Conservation (phyloP, 495 filamentous ascomycete genomes). For the Pseudevernia furfuracea region DNA sequence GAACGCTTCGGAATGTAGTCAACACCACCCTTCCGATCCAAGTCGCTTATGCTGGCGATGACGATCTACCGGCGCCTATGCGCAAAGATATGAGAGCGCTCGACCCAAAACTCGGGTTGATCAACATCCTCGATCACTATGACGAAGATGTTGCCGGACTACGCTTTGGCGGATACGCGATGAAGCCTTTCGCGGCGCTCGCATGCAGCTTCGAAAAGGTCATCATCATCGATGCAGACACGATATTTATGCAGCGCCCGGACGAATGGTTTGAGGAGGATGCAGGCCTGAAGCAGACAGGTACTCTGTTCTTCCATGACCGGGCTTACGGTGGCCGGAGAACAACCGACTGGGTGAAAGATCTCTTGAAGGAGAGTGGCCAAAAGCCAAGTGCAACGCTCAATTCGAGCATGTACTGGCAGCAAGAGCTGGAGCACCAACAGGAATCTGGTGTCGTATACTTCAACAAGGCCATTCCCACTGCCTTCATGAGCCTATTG, state of each 20-base stretch:
- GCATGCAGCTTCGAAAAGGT: constrained; percentile 28
- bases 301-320: constrained; percentile 38
- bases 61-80: constrained; percentile 27
- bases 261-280: constrained; percentile 26
- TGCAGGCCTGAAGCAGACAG: constrained; percentile 28
- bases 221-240: constrained; percentile 31
- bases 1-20: constrained; percentile 28
- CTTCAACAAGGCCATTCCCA: constrained; percentile 27
- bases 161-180: constrained; percentile 22
- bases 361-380: constrained; percentile 15
- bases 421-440: constrained; percentile 15
- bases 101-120: neutral
- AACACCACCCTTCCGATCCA: constrained; percentile 34
- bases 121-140: constrained; percentile 7
- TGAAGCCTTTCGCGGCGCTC: constrained; percentile 31
- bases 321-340: constrained; percentile 23
- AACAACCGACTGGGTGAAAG: constrained; percentile 11
- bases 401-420: constrained; percentile 25
- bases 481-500: constrained; percentile 26
- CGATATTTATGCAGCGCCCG: constrained; percentile 28
- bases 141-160: constrained; percentile 7
- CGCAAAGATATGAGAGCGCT: constrained; percentile 14
- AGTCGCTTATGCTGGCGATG: constrained; percentile 35
- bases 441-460: constrained; percentile 32
- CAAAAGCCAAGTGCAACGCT: constrained; percentile 19